Base-by-base conservation (phyloP, 345 rosid genomes). In the Brassica incana region DNA sequence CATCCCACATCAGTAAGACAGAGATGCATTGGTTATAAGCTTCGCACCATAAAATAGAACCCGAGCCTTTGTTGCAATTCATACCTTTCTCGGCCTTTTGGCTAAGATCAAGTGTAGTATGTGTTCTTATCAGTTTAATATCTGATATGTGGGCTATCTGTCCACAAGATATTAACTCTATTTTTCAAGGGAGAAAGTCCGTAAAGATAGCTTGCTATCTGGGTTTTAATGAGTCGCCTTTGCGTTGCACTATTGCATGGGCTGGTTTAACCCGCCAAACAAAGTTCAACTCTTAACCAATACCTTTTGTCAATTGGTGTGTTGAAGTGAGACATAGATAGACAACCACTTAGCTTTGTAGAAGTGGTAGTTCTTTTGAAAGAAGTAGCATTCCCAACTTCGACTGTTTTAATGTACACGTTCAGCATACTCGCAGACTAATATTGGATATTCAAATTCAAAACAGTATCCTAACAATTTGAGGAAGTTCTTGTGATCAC, bases 21-120 rank as follows among this genome's bases (percentile, higher is more conserved):
- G 43, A 36, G 9, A 36, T 36, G 43, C 43, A 36, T 36, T 36
- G 10, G 43, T 36, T 7, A 36, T 36, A 8, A 36, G 10, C 43
- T 36, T 36, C 9, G 9, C 43, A 36, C 10, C 10, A 40, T 40
- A 40, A 9, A 10, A 10, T 0, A 3, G 48, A 40, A 40, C 14
- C 48, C 1, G 43, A 36, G 43, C 8, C 40, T 36, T 6, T 10
- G 48, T 2, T 40, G 14, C 48, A 40, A 40, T 2, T 78, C 86
- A 85, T 84, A 82, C 86, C 86, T 87, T 86, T 87, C 87, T 85
- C 88, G 87, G 88, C 90, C 87, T 87, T 87, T 87, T 87, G 90
- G 90, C 88, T 87, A 85, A 87, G 88, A 87, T 85, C 88, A 85
- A 87, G 85, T 85, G 87, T 87, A 84, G 86, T 87, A 85, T 85